Evolutionary conservation across 352 stramenopile species (phyloP), one percentile per base, ranked within the genome.

Genomic region (Phytophthora pluvialis): DNA sequence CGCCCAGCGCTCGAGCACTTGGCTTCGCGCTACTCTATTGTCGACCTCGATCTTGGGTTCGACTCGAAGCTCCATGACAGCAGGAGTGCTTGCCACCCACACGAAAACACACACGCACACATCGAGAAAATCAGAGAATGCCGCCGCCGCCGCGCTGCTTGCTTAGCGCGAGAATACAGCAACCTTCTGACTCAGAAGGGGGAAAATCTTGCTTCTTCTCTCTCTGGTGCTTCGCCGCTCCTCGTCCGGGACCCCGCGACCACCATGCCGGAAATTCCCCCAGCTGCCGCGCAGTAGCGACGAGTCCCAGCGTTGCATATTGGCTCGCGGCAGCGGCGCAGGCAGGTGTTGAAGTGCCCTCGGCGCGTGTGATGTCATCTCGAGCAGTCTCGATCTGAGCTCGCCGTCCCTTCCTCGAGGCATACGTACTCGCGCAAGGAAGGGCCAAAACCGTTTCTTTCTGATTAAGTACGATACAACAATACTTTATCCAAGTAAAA

Each of bases 291-390:
- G 42, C 25, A 64, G 35, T 39, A 50, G 36, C 31, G 33, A 3
- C n/a, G 21, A 26, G 16, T 51, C 42, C 31, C 53, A 55, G 25
- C 9, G 15, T 55, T 47, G 33, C 43, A 65, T 10, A 44, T 25
- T 53, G 5, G 21, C 29, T 25, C 32, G 26, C 39, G 28, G 35
- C 32, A 28, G 31, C 13, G 16, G 61, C 45, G 39, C 25, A 15
- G 26, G 13, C 12, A 50, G 40, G 49, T 38, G 51, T 68, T 68
- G 51, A 64, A 68, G 58, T 72, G 53, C 18, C n/a, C 26, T 26
- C 15, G 38, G 39, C 8, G 31, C 3, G 7, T 8, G 45, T 70
- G 51, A 69, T 69, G 65, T 73, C 65, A 65, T 66, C 26, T 51
- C 43, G 18, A 61, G 53, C 43, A 43, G 44, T 39, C 43, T 60